Conservation (phyloP, 1,139 yeast species). For the Entelexis paramagnoliae region DNA sequence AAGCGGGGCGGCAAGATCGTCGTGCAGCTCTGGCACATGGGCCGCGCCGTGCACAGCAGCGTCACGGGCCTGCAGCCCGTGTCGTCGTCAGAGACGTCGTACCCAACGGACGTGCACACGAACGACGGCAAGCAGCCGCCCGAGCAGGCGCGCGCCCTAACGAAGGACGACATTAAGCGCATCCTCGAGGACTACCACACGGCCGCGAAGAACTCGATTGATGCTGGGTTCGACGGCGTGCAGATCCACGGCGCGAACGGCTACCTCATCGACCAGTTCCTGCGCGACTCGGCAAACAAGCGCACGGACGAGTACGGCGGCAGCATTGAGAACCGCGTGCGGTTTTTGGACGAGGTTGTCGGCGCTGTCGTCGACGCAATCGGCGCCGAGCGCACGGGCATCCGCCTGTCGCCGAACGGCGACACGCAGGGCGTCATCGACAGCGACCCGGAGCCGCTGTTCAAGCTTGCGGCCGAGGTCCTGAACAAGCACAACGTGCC, state of each 20-base stretch:
- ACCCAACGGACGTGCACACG: constrained; percentile 27
- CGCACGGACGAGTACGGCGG: constrained; percentile 5
- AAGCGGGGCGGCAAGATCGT: constrained; percentile 31
- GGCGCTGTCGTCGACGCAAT: not conserved
- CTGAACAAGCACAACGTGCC: constrained; percentile 1
- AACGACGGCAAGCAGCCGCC: constrained; percentile 39
- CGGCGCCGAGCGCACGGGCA: constrained; percentile 4
- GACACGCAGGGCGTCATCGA: constrained; percentile 2
- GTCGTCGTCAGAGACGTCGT: constrained; percentile 25
- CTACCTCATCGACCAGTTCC: constrained; percentile 1
- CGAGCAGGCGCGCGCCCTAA: constrained; percentile 44
- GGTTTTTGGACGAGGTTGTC: not conserved
- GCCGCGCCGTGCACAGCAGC: constrained; percentile 35
- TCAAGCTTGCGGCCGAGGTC: not conserved
- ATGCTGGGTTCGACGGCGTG: not conserved
- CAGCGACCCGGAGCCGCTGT: constrained; percentile 2
- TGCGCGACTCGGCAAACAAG: not conserved
- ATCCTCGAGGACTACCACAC: constrained; percentile 33
- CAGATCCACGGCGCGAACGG: constrained; percentile 3
- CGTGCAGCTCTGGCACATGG: constrained; percentile 37
- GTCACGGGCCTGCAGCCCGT: constrained; percentile 27
- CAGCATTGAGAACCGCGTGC: constrained; percentile 4
- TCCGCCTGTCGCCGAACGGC: constrained; percentile 2
- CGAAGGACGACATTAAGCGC: constrained; percentile 39
- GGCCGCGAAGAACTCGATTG: not conserved